Base-by-base conservation (phyloP, 2,329 filamentous ascomycete species). In the Neopestalotiopsis rosae region DNA sequence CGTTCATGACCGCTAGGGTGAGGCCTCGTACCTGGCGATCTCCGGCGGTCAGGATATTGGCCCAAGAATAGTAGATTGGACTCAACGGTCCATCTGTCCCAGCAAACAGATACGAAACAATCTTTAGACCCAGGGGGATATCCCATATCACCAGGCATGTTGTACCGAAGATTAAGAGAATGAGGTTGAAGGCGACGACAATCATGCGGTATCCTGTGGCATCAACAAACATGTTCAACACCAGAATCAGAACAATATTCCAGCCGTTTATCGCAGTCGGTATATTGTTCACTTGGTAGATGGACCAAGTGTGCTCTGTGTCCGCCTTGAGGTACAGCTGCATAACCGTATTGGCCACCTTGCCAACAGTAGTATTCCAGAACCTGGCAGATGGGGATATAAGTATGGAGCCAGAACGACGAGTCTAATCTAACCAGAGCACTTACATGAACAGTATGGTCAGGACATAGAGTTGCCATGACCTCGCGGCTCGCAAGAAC, bases 1-100 rank as follows among this genome's bases (percentile, higher is more conserved):
- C 77, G 67, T 79, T 80, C 79, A 80, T 80, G 68, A 77, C 76
- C 1, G 78, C 79, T 13, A 80, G 72, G 1, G 76, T 78, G 65
- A 80, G 71, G 24, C 77, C 78, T 20, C 79, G 72, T 9, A 81
- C 74, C 66, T 81, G 79, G 56, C 73, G 71, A 70, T 81, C 79
- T 5, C 75, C 75, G 0, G 74, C 69, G 45, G 77, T 79, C 20
- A 79, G 67, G 61, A 78, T 76, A 68, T 80, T 80, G n/a, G 78
- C 78, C 78, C 79, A 80, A 3, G 76, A 69, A 68, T 77, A 76
- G 69, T 77, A 80, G 12, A 81, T 74, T 1, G 79, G 79, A 6
- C 76, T 78, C 2, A 81, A 74, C 0, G 79, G 79, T 0, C 80
- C 80, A 68, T 81, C 78, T 14, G 73, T 73, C 17, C 77, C 78